Evolutionary conservation across 345 rosid species (phyloP).

Genomic region (Salix exigua): DNA sequence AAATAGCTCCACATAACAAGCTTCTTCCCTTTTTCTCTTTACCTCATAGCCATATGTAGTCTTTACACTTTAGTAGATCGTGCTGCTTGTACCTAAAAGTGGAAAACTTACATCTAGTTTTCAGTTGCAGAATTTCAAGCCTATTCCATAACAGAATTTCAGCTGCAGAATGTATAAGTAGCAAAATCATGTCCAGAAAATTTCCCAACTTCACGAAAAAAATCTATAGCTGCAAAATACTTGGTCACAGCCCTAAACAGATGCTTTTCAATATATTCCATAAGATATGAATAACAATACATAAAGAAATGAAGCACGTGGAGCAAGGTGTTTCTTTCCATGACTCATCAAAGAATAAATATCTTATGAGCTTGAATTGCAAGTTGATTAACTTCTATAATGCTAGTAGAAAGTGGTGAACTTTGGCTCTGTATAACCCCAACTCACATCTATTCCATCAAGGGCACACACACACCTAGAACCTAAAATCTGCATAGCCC

Average conservation of each 20-base stretch:
- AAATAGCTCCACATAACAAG: neutral
- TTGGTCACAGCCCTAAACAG: neutral
- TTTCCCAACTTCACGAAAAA: neutral
- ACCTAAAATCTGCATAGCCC: neutral
- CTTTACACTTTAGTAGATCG: slow-evolving; percentile 4
- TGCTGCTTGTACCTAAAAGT: neutral
- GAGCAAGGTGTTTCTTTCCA: neutral
- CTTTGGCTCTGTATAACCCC: neutral
- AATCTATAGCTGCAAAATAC: neutral
- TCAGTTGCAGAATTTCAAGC: neutral
- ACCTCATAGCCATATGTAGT: neutral
- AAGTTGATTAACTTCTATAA: neutral
- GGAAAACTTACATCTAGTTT: neutral
- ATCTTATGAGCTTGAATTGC: neutral
- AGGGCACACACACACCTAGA: neutral
- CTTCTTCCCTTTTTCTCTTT: neutral
- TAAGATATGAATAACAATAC: neutral
- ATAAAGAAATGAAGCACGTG: neutral
- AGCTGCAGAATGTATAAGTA: neutral
- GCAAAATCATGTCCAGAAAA: neutral
- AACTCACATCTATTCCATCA: neutral
- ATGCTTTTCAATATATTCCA: neutral
- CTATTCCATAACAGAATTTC: neutral
- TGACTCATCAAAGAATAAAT: neutral
- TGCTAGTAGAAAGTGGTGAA: neutral